phyloP scores from a whole-genome alignment of 192 early-diverging fungal species.

The Linnemannia schmuckeri region DNA sequence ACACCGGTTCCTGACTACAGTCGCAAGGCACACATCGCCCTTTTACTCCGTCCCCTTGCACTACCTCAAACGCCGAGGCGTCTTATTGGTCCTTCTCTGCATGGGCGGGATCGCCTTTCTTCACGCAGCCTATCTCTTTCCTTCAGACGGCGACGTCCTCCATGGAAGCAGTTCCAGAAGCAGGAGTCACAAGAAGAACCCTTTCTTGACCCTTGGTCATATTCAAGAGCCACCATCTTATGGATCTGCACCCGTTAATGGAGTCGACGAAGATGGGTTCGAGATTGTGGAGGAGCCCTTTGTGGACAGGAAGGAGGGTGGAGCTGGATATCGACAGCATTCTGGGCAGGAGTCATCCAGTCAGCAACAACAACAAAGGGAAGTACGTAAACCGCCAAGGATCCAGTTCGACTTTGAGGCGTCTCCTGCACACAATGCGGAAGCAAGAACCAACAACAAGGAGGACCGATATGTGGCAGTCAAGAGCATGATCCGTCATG shows the following conservation, averaged over 20 bases:
- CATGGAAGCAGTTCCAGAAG: neutral
- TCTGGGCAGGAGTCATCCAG: neutral
- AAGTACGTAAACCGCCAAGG: neutral
- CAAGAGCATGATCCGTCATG: slow-evolving; percentile 36
- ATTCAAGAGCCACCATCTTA: slow-evolving; percentile 23
- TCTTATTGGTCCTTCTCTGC: slow-evolving; percentile 25
- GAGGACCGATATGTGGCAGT: slow-evolving; percentile 6
- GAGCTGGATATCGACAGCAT: neutral
- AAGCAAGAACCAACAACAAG: neutral
- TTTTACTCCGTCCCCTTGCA: slow-evolving; percentile 24
- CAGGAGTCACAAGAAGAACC: neutral
- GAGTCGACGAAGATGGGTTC: slow-evolving; percentile 34
- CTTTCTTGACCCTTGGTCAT: neutral
- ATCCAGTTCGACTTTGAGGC: slow-evolving; percentile 25
- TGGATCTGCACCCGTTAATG: slow-evolving; percentile 31
- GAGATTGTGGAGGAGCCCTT: slow-evolving; percentile 36
- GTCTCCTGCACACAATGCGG: neutral
- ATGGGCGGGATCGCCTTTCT: slow-evolving; percentile 24
- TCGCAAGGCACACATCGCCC: slow-evolving; percentile 10
- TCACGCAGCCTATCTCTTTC: slow-evolving; percentile 15
- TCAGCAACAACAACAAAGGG: neutral
- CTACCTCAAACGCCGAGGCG: slow-evolving; percentile 26
- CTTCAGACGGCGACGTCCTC: neutral
- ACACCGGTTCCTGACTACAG: slow-evolving; percentile 1
- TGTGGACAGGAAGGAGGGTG: neutral